A percentile compares a stretch with the other conserved stretches of the same genome.
Evolutionary conservation across 2,329 filamentous ascomycete genomes (phyloP).

Genomic region (Fusarium sp.): DNA sequence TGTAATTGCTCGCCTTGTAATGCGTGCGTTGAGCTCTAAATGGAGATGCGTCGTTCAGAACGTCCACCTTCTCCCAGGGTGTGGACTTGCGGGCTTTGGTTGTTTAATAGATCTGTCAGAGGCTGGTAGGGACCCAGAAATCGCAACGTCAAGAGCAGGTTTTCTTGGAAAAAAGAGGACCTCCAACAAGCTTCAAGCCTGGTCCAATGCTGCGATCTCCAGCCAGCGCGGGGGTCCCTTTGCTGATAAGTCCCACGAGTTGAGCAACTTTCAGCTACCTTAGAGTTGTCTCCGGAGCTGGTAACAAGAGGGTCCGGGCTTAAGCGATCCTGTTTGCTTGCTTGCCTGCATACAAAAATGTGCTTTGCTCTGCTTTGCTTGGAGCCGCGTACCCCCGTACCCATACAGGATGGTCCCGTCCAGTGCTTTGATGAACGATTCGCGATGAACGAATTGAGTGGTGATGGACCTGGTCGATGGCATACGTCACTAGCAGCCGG

Average conservation of each 20-base stretch:
- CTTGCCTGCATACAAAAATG: conserved; percentile 6
- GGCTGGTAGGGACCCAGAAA: conserved; percentile 34
- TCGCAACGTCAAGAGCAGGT: conserved; percentile 36
- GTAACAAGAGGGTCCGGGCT: conserved; percentile 11
- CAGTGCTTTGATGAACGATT: conserved; percentile 3
- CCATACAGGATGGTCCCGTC: background rate
- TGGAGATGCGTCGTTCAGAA: conserved; percentile 12
- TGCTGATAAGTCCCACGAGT: conserved; percentile 16
- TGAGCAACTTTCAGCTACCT: conserved; percentile 1
- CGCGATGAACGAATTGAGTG: conserved; percentile 35
- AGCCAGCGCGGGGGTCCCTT: conserved; percentile 31
- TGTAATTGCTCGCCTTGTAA: background rate
- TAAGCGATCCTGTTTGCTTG: conserved; percentile 6
- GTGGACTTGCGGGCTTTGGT: conserved; percentile 29
- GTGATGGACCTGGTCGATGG: conserved; percentile 31
- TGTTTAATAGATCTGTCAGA: conserved; percentile 35
- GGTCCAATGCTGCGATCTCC: conserved; percentile 27
- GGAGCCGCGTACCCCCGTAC: conserved; percentile 6
- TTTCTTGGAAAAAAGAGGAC: conserved; percentile 39
- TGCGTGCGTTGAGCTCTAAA: conserved; percentile 13
- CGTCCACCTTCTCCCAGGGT: background rate
- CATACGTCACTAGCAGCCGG: conserved; percentile 38
- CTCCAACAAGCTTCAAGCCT: conserved; percentile 33
- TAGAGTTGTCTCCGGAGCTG: conserved; percentile 9
- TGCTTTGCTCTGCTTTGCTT: background rate